Evolutionary conservation across 805 yeast genomes (phyloP).

Genomic region (Maudiozyma saulgeensis): DNA sequence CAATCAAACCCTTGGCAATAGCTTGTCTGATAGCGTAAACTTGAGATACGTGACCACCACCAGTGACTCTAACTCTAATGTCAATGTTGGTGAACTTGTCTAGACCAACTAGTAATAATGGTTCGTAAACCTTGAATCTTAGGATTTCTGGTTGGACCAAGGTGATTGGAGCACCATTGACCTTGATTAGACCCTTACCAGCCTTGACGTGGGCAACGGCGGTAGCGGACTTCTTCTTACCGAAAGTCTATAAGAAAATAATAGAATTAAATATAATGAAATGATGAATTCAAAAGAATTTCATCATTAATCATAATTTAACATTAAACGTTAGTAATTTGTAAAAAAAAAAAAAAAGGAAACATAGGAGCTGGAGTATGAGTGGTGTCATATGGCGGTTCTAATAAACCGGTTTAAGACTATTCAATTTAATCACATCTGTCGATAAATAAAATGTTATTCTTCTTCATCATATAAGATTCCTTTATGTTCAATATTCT

Average conservation of each 20-base stretch:
- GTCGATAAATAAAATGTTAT: too few relatives aligned
- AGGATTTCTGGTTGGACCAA: conserved; percentile 98
- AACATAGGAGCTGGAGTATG: too few relatives aligned
- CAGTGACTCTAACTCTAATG: conserved; percentile 97
- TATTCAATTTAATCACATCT: too few relatives aligned
- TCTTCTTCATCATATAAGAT: too few relatives aligned
- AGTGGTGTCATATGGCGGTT: too few relatives aligned
- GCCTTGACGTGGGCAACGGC: conserved; percentile 99
- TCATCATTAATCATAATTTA: too few relatives aligned
- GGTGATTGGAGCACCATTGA: conserved; percentile 98
- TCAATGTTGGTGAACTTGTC: conserved; percentile 98
- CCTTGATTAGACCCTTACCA: conserved; percentile 98
- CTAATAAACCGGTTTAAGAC: too few relatives aligned
- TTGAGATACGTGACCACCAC: conserved; percentile 99
- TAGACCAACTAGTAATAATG: conserved; percentile 94
- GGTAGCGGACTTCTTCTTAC: conserved; percentile 99
- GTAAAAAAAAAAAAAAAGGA: neutral
- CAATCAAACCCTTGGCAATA: conserved; percentile 98
- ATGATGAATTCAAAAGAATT: too few relatives aligned
- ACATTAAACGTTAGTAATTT: neutral
- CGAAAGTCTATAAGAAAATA: conserved; percentile 68
- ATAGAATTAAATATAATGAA: neutral
- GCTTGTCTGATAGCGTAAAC: conserved; percentile 99
- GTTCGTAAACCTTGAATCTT: conserved; percentile 99
- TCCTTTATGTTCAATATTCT: too few relatives aligned